Evolutionary conservation across 2,329 filamentous ascomycete genomes (phyloP).

Genomic region (Colletotrichum sp.): DNA sequence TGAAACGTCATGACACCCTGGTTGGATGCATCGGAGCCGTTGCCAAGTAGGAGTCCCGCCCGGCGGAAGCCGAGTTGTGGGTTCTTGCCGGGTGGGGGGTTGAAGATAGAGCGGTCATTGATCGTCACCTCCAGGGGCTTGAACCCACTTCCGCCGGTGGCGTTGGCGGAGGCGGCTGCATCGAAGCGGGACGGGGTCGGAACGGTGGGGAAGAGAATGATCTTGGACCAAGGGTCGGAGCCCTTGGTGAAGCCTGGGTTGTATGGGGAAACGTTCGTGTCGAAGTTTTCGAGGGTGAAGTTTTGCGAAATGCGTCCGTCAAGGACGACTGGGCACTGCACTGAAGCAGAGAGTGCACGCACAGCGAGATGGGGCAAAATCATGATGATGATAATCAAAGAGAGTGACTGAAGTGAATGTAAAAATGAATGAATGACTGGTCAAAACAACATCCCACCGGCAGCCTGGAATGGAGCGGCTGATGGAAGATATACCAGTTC

Average conservation of each 20-base stretch:
- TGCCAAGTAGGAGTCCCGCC: conserved; percentile 44
- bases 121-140: conserved; percentile 58
- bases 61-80: conserved; percentile 52
- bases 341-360: neutral
- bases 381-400: neutral
- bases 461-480: neutral
- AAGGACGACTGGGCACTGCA: conserved; percentile 45
- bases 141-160: conserved; percentile 26
- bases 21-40: conserved; percentile 54
- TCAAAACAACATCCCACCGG: neutral
- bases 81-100: conserved; percentile 45
- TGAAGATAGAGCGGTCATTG: conserved; percentile 64
- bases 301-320: conserved; percentile 49
- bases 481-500: neutral
- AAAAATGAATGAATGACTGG: neutral
- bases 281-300: conserved; percentile 43
- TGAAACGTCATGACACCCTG: conserved; percentile 65
- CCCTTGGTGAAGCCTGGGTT: conserved; percentile 59
- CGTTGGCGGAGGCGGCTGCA: conserved; percentile 31
- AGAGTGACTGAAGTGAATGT: neutral
- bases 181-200: conserved; percentile 43
- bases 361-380: conserved; percentile 6
- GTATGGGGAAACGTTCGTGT: conserved; percentile 49
- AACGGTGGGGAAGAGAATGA: conserved; percentile 51
- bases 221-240: conserved; percentile 53